Percentiles rank a stretch among this genome's conserved stretches.
Evolutionary conservation across 805 yeast genomes (phyloP).

Genomic region (Metschnikowia shivogae): DNA sequence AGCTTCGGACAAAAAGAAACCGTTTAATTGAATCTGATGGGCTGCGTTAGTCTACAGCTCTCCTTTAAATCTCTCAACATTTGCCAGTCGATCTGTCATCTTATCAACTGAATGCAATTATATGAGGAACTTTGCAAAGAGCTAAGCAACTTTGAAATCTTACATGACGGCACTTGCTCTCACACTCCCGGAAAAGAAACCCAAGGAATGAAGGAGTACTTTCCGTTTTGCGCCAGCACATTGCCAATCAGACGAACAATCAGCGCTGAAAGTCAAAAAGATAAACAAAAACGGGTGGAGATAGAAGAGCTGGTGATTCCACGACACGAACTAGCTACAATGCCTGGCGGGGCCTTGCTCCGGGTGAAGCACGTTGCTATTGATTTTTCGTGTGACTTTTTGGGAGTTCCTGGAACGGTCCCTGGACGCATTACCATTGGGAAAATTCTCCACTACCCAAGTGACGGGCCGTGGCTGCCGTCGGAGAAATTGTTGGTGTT

Average conservation of each 20-base stretch:
- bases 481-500: conserved; percentile 22
- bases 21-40: no score
- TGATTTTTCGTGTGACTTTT: conserved; percentile 11
- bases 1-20: no score
- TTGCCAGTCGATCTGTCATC: no score
- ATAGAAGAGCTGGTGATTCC: conserved; percentile 13
- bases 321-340: conserved; percentile 8
- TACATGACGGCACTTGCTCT: background rate
- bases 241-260: background rate
- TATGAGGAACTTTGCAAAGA: no score
- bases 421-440: conserved; percentile 36
- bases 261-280: background rate
- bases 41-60: no score
- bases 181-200: background rate
- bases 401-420: conserved; percentile 16
- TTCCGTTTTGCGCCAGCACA: background rate
- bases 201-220: no score
- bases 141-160: no score
- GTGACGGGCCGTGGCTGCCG: background rate
- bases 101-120: no score
- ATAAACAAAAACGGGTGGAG: background rate
- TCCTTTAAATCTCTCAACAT: no score
- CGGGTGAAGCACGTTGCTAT: conserved; percentile 16
- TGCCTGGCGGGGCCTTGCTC: conserved; percentile 5
- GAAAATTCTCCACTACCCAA: conserved; percentile 20